These are phyloP conservation scores for Cytospora chrysosperma DNA, from an alignment of 2,329 filamentous ascomycete genomes.

Conservation along the genomic window DNA sequence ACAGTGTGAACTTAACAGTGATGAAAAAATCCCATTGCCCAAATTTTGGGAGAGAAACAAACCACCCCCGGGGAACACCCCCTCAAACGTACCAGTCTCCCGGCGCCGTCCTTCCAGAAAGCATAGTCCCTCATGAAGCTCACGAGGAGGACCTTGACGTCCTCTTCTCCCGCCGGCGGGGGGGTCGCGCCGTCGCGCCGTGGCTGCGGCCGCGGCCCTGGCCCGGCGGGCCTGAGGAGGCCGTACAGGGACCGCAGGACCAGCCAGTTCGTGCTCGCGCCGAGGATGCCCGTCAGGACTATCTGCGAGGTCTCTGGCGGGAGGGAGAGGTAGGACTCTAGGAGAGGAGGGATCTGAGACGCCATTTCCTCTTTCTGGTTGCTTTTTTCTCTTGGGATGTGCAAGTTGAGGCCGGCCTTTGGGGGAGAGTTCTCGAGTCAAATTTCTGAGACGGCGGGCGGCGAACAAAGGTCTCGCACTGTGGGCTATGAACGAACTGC, in stretches of 20 bases:
- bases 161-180: conserved; percentile 29
- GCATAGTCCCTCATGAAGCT: conserved; percentile 77
- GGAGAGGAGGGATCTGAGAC: conserved; percentile 54
- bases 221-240: conserved; percentile 35
- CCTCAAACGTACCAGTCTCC: conserved; percentile 61
- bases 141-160: conserved; percentile 66
- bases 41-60: neutral
- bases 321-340: conserved; percentile 62
- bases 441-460: conserved; percentile 1
- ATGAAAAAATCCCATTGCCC: neutral
- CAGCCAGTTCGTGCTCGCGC: conserved; percentile 66
- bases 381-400: neutral
- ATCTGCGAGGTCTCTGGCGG: conserved; percentile 59
- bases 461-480: neutral
- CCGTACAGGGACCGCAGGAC: conserved; percentile 55
- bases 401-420: neutral
- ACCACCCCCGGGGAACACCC: too few relatives aligned
- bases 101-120: conserved; percentile 74
- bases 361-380: conserved; percentile 7
- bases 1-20: too few relatives aligned
- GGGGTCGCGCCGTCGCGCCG: conserved; percentile 3
- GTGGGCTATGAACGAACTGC: neutral
- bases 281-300: conserved; percentile 67
- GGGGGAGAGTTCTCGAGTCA: neutral
- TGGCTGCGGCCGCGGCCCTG: neutral